Percentiles rank a stretch among this genome's conserved stretches.
These are phyloP conservation scores for Mallotus repandus DNA, from an alignment of 441 rosid species.

Conservation along the genomic window DNA sequence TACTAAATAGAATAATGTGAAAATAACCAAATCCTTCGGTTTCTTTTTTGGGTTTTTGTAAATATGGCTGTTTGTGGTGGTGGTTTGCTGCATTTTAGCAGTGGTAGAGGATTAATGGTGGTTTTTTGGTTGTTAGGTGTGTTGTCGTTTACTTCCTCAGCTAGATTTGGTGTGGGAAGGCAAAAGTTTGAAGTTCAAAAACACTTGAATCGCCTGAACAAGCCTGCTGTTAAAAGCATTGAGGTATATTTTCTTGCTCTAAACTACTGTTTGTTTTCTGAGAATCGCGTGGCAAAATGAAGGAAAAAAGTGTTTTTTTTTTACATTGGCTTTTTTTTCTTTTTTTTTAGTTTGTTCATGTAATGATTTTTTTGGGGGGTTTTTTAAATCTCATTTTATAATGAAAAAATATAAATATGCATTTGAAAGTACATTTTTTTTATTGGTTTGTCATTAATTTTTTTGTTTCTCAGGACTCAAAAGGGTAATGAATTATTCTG, in stretches of 20 bases:
- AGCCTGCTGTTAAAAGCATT: constrained; percentile 75
- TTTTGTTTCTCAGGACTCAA: neutral
- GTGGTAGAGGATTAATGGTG: constrained; percentile 26
- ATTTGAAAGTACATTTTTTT: neutral
- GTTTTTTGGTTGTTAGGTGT: constrained; percentile 40
- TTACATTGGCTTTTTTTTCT: neutral
- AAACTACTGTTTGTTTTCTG: constrained; percentile 29
- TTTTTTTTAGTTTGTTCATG: neutral
- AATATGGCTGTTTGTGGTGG: constrained; percentile 17
- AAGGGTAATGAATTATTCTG: constrained; percentile 13
- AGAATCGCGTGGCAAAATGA: constrained; percentile 26
- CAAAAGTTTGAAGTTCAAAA: constrained; percentile 74
- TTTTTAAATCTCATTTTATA: neutral
- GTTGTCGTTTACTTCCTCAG: constrained; percentile 45
- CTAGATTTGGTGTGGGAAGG: constrained; percentile 57
- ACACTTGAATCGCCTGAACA: constrained; percentile 86
- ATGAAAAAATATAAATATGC: too few relatives aligned
- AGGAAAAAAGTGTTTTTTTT: constrained; percentile 9
- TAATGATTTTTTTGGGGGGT: neutral
- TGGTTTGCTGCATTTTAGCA: constrained; percentile 11
- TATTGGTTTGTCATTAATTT: constrained; percentile 10
- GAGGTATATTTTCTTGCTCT: constrained; percentile 43
- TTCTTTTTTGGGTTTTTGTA: neutral
- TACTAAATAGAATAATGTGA: too few relatives aligned
- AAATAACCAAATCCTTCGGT: constrained; percentile 10